phyloP scores from a whole-genome alignment of 2,329 filamentous ascomycete species.

The Pseudomassariella vexata region DNA sequence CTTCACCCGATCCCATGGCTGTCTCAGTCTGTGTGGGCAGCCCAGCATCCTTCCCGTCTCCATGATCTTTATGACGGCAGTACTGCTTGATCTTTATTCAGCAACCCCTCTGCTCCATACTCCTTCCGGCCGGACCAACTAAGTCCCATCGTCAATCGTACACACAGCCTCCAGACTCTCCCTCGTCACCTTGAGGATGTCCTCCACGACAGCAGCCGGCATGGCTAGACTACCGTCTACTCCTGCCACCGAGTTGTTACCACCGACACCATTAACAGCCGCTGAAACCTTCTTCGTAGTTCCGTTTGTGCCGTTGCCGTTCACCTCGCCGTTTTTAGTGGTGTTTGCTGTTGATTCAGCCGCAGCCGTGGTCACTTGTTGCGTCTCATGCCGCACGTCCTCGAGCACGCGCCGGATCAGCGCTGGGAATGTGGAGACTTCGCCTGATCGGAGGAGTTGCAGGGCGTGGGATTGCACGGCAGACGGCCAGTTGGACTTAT shows the following conservation, averaged over 20 bases:
- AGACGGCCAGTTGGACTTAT: slow-evolving; percentile 58
- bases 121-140: slow-evolving; percentile 12
- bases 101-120: too few species aligned
- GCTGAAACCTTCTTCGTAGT: slow-evolving; percentile 12
- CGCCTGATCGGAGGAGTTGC: slow-evolving; percentile 52
- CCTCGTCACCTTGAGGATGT: slow-evolving; percentile 54
- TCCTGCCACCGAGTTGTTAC: too few species aligned
- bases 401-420: slow-evolving; percentile 56
- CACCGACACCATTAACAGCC: slow-evolving; percentile 10
- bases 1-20: too few species aligned
- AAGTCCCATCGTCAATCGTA: slow-evolving; percentile 27
- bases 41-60: too few species aligned
- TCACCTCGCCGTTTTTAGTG: slow-evolving; percentile 14
- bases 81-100: too few species aligned
- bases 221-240: slow-evolving; percentile 48
- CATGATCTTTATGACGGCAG: too few species aligned
- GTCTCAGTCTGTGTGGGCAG: too few species aligned
- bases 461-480: slow-evolving; percentile 54
- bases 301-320: slow-evolving; percentile 19
- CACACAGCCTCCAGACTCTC: slow-evolving; percentile 51
- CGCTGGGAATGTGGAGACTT: slow-evolving; percentile 54
- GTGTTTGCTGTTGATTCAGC: slow-evolving; percentile 9
- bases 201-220: slow-evolving; percentile 53
- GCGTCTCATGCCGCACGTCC: slow-evolving; percentile 51
- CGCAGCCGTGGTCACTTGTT: slow-evolving; percentile 22